Percentiles rank a stretch among this genome's conserved stretches.
phyloP scores from a whole-genome alignment of 371 early-diverging fungal genomes.

The Quaeritorhiza haematococci region DNA sequence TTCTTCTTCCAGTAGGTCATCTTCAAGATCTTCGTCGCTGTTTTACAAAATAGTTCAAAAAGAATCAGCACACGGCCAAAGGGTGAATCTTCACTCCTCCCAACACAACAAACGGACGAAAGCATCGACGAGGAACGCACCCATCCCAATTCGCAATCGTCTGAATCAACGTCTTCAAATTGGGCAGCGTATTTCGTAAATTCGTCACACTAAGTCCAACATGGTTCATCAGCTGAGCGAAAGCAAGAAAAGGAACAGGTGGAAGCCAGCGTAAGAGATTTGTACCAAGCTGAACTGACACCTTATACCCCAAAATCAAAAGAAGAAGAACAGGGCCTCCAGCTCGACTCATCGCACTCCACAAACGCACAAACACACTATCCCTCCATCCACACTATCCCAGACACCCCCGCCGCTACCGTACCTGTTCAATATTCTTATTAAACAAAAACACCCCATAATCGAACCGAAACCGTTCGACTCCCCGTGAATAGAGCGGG shows the following conservation, averaged over 20 bases:
- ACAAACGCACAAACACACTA: neutral
- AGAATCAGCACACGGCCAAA: no score
- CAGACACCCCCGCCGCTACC: neutral
- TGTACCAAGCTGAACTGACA: neutral
- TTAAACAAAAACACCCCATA: slow-evolving; percentile 81
- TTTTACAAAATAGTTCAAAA: no score
- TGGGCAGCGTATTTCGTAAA: slow-evolving; percentile 72
- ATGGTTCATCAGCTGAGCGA: slow-evolving; percentile 61
- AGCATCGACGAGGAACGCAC: no score
- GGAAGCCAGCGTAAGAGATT: neutral
- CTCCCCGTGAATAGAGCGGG: slow-evolving; percentile 68
- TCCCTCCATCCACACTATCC: neutral
- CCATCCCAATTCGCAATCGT: slow-evolving; percentile 17
- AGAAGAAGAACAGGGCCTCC: no score
- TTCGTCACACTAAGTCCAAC: slow-evolving; percentile 68
- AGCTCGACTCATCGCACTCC: no score
- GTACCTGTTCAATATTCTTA: slow-evolving; percentile 81
- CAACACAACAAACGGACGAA: no score
- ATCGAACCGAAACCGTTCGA: slow-evolving; percentile 68
- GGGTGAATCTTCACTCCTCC: no score
- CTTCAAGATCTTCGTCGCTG: no score
- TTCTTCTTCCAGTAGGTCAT: no score
- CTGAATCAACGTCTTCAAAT: slow-evolving; percentile 63
- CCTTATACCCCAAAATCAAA: no score
- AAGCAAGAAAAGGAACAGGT: neutral